These are phyloP conservation scores for Parastagonospora avenae DNA, from an alignment of 2,329 filamentous ascomycete genomes.

Conservation along the genomic window DNA sequence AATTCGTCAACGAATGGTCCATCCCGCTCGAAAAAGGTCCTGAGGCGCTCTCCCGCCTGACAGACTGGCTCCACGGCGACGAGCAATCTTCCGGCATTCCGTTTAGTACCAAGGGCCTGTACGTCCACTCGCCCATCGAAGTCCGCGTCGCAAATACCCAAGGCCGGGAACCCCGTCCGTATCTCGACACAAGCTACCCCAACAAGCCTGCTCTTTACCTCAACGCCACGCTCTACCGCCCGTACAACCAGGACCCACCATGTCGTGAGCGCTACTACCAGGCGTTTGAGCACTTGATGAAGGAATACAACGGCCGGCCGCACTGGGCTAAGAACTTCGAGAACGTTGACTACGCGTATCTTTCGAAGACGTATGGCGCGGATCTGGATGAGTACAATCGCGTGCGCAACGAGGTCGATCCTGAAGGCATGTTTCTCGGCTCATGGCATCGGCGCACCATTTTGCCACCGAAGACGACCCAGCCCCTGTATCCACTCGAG, in stretches of 20 bases:
- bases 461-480: slow-evolving; percentile 35
- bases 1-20: slow-evolving; percentile 98
- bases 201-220: slow-evolving; percentile 81
- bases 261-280: slow-evolving; percentile 80
- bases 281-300: slow-evolving; percentile 91
- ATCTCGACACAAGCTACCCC: slow-evolving; percentile 72
- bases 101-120: slow-evolving; percentile 77
- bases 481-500: slow-evolving; percentile 44
- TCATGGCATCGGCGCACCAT: slow-evolving; percentile 77
- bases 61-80: slow-evolving; percentile 83
- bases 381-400: slow-evolving; percentile 69
- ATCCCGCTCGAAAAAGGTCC: slow-evolving; percentile 84
- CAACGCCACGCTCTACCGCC: slow-evolving; percentile 87
- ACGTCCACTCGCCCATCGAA: slow-evolving; percentile 88
- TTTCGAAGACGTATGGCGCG: slow-evolving; percentile 72
- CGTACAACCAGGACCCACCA: slow-evolving; percentile 78
- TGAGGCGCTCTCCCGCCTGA: slow-evolving; percentile 81
- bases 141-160: slow-evolving; percentile 80
- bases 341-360: slow-evolving; percentile 61
- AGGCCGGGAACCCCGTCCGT: slow-evolving; percentile 59
- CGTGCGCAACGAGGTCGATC: slow-evolving; percentile 73
- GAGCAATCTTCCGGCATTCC: slow-evolving; percentile 74
- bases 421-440: slow-evolving; percentile 85
- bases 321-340: slow-evolving; percentile 95
- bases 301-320: slow-evolving; percentile 77